Conservation (phyloP, 352 stramenopile genomes). For the Phytopythium sindhum region DNA sequence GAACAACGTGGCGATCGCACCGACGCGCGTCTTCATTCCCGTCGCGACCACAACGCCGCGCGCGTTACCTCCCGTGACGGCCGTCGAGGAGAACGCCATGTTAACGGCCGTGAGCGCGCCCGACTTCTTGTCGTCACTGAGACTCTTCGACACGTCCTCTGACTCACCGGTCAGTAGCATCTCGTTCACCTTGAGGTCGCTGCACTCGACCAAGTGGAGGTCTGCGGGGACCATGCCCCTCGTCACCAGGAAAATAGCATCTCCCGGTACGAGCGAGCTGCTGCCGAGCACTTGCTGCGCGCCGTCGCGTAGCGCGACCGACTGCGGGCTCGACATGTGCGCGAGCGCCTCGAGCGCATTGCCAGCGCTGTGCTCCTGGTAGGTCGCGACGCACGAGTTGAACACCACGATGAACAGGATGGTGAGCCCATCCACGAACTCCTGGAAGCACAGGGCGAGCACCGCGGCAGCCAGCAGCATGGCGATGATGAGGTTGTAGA, state of each 20-base stretch:
- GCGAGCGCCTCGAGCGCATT: slow-evolving; percentile 41
- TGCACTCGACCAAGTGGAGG: slow-evolving; percentile 76
- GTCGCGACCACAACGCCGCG: slow-evolving; percentile 36
- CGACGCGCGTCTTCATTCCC: slow-evolving; percentile 35
- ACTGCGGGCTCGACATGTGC: slow-evolving; percentile 35
- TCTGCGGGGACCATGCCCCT: slow-evolving; percentile 90
- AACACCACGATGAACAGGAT: slow-evolving; percentile 45
- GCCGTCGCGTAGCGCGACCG: slow-evolving; percentile 32
- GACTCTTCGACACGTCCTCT: slow-evolving; percentile 54
- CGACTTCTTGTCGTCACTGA: slow-evolving; percentile 7
- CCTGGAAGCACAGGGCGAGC: slow-evolving; percentile 26
- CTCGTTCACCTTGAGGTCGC: slow-evolving; percentile 83
- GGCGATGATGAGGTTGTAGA: slow-evolving; percentile 48
- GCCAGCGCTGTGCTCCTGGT: slow-evolving; percentile 36
- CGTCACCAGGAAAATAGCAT: slow-evolving; percentile 74
- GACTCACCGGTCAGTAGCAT: slow-evolving; percentile 90
- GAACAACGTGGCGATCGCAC: slow-evolving; percentile 36
- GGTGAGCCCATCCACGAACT: slow-evolving; percentile 40
- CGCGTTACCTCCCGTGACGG: slow-evolving; percentile 43
- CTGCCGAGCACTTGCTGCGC: slow-evolving; percentile 33
- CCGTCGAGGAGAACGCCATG: slow-evolving; percentile 89
- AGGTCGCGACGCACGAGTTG: slow-evolving; percentile 35
- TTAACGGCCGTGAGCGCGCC: slow-evolving; percentile 39
- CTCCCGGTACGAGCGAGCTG: slow-evolving; percentile 47
- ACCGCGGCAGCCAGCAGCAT: slow-evolving; percentile 34